phyloP scores from a whole-genome alignment of 371 early-diverging fungal species.

The Mucor piriformis region DNA sequence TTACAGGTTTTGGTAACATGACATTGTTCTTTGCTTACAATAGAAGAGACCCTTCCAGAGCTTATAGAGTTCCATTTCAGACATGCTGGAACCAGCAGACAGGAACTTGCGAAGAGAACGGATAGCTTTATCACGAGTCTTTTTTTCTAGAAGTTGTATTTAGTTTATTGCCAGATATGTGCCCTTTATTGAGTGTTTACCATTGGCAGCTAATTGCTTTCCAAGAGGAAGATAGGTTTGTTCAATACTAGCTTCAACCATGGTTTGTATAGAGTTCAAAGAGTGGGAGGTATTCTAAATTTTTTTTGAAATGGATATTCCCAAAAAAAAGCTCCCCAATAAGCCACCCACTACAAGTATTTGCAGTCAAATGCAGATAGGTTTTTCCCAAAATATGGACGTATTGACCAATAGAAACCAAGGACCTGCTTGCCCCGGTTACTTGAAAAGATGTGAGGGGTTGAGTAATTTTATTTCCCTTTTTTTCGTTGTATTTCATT shows the following conservation, averaged over 20 bases:
- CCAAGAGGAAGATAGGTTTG: conserved; percentile 56
- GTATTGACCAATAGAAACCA: conserved; percentile 6
- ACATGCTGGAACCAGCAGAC: conserved; percentile 55
- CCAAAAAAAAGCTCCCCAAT: conserved; percentile 3
- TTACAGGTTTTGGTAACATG: background rate
- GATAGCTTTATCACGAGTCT: conserved; percentile 84
- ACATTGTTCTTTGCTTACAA: conserved; percentile 52
- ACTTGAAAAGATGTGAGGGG: conserved; percentile 1
- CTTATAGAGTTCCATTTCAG: conserved; percentile 75
- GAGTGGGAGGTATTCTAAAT: background rate
- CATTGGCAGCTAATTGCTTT: conserved; percentile 67
- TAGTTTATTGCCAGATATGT: no score
- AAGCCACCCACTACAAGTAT: conserved; percentile 12
- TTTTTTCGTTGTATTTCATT: background rate
- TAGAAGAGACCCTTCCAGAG: conserved; percentile 95
- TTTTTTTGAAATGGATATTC: background rate
- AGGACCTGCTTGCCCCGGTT: conserved; percentile 11
- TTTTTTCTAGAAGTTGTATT: no score
- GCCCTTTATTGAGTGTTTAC: no score
- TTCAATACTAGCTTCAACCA: conserved; percentile 19
- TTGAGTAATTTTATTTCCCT: conserved; percentile 2
- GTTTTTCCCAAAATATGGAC: background rate
- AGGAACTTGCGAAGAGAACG: conserved; percentile 68
- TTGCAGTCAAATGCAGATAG: conserved; percentile 1
- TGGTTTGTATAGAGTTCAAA: background rate